Conservation (phyloP, 202 grass and related monocot genomes). For the Schoenoplectus tabernaemontani region DNA sequence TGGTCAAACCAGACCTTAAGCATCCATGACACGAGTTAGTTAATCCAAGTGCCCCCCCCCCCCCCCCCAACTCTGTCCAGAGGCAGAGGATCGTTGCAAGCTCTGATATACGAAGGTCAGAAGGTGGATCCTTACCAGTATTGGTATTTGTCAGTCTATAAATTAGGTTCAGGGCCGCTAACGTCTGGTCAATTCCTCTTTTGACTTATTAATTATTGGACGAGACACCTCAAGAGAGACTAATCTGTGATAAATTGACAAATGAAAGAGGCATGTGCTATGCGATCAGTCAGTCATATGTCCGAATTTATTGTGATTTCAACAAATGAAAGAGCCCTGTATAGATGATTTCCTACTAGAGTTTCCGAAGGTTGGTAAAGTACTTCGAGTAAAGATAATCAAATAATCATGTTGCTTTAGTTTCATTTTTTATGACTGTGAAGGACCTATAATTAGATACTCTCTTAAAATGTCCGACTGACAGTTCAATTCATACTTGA, state of each 20-base stretch:
- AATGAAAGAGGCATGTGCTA: neutral
- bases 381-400: neutral
- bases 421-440: neutral
- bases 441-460: neutral
- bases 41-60: too few relatives aligned
- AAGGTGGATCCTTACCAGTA: neutral
- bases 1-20: neutral
- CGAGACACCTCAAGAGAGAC: neutral
- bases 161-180: neutral
- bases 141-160: neutral
- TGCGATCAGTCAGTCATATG: neutral
- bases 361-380: neutral
- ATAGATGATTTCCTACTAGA: neutral
- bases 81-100: too few relatives aligned
- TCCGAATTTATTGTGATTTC: slow-evolving; percentile 1
- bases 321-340: neutral
- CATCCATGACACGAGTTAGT: too few relatives aligned
- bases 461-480: neutral
- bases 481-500: neutral
- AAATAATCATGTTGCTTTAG: neutral
- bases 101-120: too few relatives aligned
- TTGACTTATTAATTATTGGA: neutral
- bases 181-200: neutral
- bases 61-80: too few relatives aligned
- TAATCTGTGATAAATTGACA: neutral